Conservation (phyloP, 441 rosid species). For the Cnidoscolus chayamansa region DNA sequence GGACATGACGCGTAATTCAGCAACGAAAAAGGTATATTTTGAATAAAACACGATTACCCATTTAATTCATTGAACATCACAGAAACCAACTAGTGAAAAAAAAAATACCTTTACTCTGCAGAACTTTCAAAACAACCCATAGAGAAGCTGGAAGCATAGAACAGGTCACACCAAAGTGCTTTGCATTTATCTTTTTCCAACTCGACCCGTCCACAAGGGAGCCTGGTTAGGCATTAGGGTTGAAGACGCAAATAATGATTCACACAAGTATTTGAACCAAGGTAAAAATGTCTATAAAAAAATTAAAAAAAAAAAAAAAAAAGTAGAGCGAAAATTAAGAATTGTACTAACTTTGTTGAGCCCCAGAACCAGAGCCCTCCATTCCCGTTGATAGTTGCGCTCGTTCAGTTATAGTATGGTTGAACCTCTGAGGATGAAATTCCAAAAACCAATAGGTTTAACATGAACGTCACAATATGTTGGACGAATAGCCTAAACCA, state of each 20-base stretch:
- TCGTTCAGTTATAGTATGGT: constrained; percentile 31
- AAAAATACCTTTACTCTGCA: constrained; percentile 47
- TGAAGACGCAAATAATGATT: neutral
- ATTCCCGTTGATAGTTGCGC: constrained; percentile 18
- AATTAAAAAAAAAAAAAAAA: neutral
- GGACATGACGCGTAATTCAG: constrained; percentile 3
- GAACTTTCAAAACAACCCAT: constrained; percentile 53
- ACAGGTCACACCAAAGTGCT: constrained; percentile 40
- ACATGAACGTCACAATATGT: constrained; percentile 25
- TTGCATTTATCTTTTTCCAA: constrained; percentile 61
- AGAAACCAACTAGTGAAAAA: neutral
- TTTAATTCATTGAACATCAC: neutral
- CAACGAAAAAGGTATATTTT: neutral
- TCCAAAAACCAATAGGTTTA: constrained; percentile 10
- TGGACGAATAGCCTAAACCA: constrained; percentile 48
- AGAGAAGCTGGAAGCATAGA: constrained; percentile 53
- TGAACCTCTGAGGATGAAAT: constrained; percentile 36
- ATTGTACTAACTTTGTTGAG: constrained; percentile 30
- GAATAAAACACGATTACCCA: neutral
- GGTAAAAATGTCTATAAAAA: too few species aligned
- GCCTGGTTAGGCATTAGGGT: constrained; percentile 20
- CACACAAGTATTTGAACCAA: neutral
- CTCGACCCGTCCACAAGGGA: constrained; percentile 47
- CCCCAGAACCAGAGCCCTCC: constrained; percentile 28
- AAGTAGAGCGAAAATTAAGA: neutral